A percentile compares a stretch with the other conserved stretches of the same genome.
Conservation (phyloP, 768 basidiomycete genomes). For the Termitomyces sp. region DNA sequence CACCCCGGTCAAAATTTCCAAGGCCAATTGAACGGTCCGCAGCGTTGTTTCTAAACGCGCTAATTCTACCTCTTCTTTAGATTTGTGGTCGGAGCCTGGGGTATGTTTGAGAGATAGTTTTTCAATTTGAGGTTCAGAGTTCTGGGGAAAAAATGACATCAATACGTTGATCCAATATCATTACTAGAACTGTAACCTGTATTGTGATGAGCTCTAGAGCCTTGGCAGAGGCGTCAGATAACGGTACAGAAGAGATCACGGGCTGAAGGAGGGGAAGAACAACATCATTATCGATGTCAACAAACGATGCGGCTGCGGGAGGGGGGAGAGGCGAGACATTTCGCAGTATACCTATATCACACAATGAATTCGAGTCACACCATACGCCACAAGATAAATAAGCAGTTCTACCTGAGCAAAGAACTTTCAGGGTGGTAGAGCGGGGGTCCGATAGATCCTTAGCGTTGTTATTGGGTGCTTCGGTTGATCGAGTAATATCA, state of each 20-base stretch:
- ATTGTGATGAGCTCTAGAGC: constrained; percentile 51
- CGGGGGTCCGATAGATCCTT: constrained; percentile 47
- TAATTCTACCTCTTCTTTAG: constrained; percentile 63
- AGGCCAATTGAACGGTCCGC: constrained; percentile 73
- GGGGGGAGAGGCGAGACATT: constrained; percentile 77
- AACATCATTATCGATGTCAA: constrained; percentile 71
- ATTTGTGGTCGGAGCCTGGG: constrained; percentile 77
- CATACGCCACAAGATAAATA: neutral
- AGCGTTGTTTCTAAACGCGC: constrained; percentile 70
- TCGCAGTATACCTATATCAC: constrained; percentile 61
- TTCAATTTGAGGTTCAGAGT: constrained; percentile 48
- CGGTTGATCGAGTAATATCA: constrained; percentile 48
- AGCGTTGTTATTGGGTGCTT: constrained; percentile 32
- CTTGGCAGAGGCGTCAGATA: constrained; percentile 44
- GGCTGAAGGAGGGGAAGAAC: constrained; percentile 70
- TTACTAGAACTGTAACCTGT: constrained; percentile 36
- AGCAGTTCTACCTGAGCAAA: constrained; percentile 58
- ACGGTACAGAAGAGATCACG: constrained; percentile 56
- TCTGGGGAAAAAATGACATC: constrained; percentile 27
- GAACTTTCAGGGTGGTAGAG: constrained; percentile 52
- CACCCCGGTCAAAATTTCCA: constrained; percentile 85
- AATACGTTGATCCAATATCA: neutral
- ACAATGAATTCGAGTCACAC: neutral
- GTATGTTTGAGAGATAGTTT: constrained; percentile 59
- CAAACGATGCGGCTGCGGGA: constrained; percentile 54